Conservation (phyloP, 768 basidiomycete genomes). For the Tephrocybe sp. region DNA sequence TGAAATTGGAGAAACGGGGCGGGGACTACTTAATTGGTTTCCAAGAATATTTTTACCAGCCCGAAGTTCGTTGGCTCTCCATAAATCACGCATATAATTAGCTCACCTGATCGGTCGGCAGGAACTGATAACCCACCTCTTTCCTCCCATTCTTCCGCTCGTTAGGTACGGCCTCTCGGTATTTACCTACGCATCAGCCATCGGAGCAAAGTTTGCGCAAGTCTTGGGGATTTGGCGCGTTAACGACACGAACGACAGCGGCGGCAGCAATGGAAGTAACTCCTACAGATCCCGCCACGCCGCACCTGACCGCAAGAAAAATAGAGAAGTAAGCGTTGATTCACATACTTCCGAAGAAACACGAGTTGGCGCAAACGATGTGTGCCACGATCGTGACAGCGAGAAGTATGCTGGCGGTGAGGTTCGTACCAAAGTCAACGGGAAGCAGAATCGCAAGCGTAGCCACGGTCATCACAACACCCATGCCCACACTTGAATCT, state of each 20-base stretch:
- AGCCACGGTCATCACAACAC: neutral
- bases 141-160: conserved; percentile 21
- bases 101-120: conserved; percentile 5
- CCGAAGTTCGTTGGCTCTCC: conserved; percentile 21
- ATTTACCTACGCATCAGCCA: conserved; percentile 16
- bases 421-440: neutral
- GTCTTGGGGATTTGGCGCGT: conserved; percentile 28
- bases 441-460: neutral
- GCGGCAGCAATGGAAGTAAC: neutral
- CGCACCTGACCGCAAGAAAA: conserved; percentile 1
- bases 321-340: neutral
- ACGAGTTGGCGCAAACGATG: neutral
- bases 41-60: conserved; percentile 49
- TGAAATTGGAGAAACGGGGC: conserved; percentile 46
- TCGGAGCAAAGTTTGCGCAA: conserved; percentile 26
- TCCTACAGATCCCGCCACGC: neutral
- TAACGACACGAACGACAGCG: neutral
- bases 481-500: neutral
- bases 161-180: conserved; percentile 16
- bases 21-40: conserved; percentile 42
- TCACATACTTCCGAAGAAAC: neutral
- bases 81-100: conserved; percentile 5
- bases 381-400: too few species aligned
- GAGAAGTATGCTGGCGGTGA: neutral
- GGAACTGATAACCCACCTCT: conserved; percentile 21